phyloP scores from a whole-genome alignment of 2,329 filamentous ascomycete species.

The Arthroderma sp. region DNA sequence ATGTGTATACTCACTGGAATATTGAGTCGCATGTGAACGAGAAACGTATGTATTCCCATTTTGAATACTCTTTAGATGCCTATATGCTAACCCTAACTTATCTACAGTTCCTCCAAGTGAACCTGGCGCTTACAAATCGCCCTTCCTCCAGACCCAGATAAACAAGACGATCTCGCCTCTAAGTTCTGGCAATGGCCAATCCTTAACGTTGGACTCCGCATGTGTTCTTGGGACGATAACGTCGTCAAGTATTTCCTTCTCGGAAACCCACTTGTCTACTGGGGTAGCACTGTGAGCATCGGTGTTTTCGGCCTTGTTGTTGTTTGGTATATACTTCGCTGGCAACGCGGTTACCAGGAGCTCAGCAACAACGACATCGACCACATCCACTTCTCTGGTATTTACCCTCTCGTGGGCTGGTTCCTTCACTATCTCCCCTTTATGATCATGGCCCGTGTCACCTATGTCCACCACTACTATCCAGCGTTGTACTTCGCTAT shows the following conservation, averaged over 20 bases:
- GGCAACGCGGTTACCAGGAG: conserved; percentile 88
- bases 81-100: conserved; percentile 8
- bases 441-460: conserved; percentile 94
- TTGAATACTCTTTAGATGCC: not conserved
- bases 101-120: conserved; percentile 68
- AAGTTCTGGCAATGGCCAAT: conserved; percentile 98
- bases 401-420: conserved; percentile 91
- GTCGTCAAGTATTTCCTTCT: conserved; percentile 98
- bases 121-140: conserved; percentile 86
- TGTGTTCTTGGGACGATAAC: conserved; percentile 96
- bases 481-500: conserved; percentile 97
- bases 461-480: conserved; percentile 99
- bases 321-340: conserved; percentile 77
- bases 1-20: conserved; percentile 98
- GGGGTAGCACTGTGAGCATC: conserved; percentile 75
- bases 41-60: conserved; percentile 53
- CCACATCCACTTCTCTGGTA: conserved; percentile 82
- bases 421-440: conserved; percentile 94
- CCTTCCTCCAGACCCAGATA: conserved; percentile 96
- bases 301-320: conserved; percentile 60
- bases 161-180: conserved; percentile 95
- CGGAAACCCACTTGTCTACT: conserved; percentile 92
- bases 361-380: conserved; percentile 71
- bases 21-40: conserved; percentile 92
- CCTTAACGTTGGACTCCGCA: conserved; percentile 84